A percentile compares a stretch with the other conserved stretches of the same genome.
These are phyloP conservation scores for Euphorbia tirucalli DNA, from an alignment of 345 rosid species.

Conservation along the genomic window DNA sequence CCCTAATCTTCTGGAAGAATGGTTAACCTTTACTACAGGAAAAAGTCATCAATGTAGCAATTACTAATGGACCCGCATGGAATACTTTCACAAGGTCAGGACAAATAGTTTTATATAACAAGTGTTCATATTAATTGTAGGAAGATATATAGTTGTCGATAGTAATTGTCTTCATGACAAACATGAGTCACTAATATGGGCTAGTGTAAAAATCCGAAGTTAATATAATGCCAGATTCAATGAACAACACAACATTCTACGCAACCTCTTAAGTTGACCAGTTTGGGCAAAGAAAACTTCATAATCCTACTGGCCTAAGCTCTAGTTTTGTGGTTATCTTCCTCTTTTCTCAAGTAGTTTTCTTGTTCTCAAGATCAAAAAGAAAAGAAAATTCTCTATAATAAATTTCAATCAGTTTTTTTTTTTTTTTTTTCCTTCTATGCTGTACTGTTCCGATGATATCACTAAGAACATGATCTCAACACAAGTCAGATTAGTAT, in stretches of 20 bases:
- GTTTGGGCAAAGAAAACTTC: background rate
- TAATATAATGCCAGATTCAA: background rate
- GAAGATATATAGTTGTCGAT: background rate
- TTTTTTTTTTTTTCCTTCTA: background rate
- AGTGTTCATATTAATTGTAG: conserved; percentile 8
- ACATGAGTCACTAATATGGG: background rate
- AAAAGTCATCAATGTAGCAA: conserved; percentile 2
- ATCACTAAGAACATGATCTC: background rate
- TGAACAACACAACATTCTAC: no score
- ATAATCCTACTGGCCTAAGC: background rate
- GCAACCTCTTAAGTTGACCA: background rate
- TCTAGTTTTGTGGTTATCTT: background rate
- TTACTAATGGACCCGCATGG: conserved; percentile 12
- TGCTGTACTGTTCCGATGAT: background rate
- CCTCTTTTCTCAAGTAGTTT: background rate
- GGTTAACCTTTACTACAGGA: conserved; percentile 7
- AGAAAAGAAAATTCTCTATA: background rate
- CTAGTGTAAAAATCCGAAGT: conserved; percentile 4
- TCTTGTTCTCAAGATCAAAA: background rate
- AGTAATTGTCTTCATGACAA: background rate
- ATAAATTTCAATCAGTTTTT: background rate
- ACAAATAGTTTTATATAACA: background rate
- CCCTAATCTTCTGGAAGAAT: conserved; percentile 8
- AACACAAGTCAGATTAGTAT: background rate
- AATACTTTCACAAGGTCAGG: conserved; percentile 9